Conservation (phyloP, 495 filamentous ascomycete genomes). For the Cetradonia linearis region DNA sequence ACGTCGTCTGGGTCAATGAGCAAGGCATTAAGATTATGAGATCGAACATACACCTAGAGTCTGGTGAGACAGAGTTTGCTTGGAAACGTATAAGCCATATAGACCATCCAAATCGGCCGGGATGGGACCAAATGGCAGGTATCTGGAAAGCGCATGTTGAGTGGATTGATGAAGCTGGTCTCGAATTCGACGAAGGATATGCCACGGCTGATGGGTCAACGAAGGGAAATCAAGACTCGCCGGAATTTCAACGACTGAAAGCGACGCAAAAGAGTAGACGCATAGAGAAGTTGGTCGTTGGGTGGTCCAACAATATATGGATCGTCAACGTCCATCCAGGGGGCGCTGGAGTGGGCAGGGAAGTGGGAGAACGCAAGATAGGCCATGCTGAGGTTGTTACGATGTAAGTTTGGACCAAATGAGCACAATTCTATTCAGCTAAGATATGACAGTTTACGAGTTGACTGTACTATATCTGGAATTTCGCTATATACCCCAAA, state of each 20-base stretch:
- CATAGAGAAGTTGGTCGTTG: constrained; percentile 75
- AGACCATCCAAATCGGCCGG: constrained; percentile 64
- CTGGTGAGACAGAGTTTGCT: constrained; percentile 62
- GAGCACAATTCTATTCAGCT: background rate
- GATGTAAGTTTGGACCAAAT: constrained; percentile 50
- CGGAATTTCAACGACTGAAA: constrained; percentile 23
- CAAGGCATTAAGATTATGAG: constrained; percentile 97
- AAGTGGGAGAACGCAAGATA: constrained; percentile 58
- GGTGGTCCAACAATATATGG: constrained; percentile 95
- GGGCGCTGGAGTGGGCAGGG: constrained; percentile 54
- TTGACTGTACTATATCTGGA: constrained; percentile 94
- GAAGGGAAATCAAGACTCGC: constrained; percentile 31
- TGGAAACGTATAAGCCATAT: constrained; percentile 97
- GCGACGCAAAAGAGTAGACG: constrained; percentile 26
- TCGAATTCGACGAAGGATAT: constrained; percentile 54
- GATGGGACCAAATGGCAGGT: constrained; percentile 88
- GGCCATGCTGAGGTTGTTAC: constrained; percentile 82
- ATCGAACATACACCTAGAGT: constrained; percentile 71
- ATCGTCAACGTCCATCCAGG: constrained; percentile 82
- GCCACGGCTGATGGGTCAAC: constrained; percentile 25
- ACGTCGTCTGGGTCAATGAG: constrained; percentile 90
- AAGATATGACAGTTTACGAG: constrained; percentile 54
- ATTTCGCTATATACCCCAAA: constrained; percentile 93
- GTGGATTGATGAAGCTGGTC: constrained; percentile 75
- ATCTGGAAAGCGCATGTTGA: constrained; percentile 88